phyloP scores from a whole-genome alignment of 2,329 filamentous ascomycete species.

The Aureobasidium sp. region DNA sequence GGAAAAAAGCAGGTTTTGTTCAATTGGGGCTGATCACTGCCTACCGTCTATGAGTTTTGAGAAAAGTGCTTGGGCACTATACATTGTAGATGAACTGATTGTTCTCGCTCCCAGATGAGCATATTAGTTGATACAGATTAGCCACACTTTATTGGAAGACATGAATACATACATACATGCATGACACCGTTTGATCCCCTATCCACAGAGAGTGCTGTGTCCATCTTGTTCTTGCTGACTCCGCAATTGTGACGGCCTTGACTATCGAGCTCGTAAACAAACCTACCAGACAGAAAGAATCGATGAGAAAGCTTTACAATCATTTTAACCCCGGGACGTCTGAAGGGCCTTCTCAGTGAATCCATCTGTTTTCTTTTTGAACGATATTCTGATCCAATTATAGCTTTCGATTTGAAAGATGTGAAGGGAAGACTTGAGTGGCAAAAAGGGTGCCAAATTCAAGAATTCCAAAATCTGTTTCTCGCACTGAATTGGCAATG shows the following conservation, averaged over 20 bases:
- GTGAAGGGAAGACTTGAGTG: too few species aligned
- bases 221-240: neutral
- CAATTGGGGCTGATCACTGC: constrained; percentile 35
- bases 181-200: neutral
- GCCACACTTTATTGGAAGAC: neutral
- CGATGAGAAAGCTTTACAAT: too few species aligned
- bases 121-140: neutral
- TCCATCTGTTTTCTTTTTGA: too few species aligned
- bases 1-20: constrained; percentile 46
- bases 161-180: neutral
- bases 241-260: neutral
- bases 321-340: too few species aligned
- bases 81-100: neutral
- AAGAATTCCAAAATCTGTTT: too few species aligned
- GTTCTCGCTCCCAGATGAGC: neutral
- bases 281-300: too few species aligned
- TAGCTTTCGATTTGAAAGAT: too few species aligned
- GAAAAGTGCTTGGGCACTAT: neutral
- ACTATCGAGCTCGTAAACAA: too few species aligned
- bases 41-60: neutral
- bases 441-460: too few species aligned
- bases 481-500: too few species aligned
- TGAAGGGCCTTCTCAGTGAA: too few species aligned
- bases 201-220: neutral
- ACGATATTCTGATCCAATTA: too few species aligned